Percentiles rank a stretch among this genome's conserved stretches.
These are phyloP conservation scores for Candida dajiaensis DNA, from an alignment of 805 yeast genomes.

Conservation along the genomic window DNA sequence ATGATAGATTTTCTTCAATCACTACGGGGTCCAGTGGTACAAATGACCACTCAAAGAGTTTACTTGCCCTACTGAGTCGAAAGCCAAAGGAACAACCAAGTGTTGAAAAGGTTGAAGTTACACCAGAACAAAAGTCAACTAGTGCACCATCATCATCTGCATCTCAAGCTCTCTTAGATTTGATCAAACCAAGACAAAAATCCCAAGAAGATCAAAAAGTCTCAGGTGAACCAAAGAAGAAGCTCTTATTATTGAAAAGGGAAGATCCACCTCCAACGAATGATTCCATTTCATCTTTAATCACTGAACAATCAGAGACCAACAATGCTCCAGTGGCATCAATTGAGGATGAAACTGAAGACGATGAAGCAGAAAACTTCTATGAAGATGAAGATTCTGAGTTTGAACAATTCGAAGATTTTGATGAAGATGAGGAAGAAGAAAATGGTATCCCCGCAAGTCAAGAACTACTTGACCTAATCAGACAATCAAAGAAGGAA, in stretches of 20 bases:
- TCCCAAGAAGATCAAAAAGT: not conserved
- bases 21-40: not conserved
- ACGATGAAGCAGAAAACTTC: not conserved
- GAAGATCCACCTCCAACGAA: not conserved
- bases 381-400: constrained; percentile 1
- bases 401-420: not conserved
- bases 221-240: not conserved
- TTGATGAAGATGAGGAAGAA: not conserved
- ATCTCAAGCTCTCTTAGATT: constrained; percentile 14
- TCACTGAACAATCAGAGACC: not conserved
- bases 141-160: constrained; percentile 1
- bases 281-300: not conserved
- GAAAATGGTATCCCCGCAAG: constrained; percentile 14
- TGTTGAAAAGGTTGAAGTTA: not conserved
- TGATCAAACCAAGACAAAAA: constrained; percentile 6
- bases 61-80: constrained; percentile 17
- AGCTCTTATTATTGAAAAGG: constrained; percentile 1
- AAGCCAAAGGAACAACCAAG: constrained; percentile 6
- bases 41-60: constrained; percentile 14
- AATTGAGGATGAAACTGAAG: not conserved
- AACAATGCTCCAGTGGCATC: not conserved
- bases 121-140: not conserved
- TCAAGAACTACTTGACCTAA: constrained; percentile 19
- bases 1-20: constrained; percentile 4
- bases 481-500: constrained; percentile 12